Evolutionary conservation across 1,284 basidiomycete genomes (phyloP), one percentile per base, ranked within the genome.

Genomic region (Neotropicomus parvogracilis): DNA sequence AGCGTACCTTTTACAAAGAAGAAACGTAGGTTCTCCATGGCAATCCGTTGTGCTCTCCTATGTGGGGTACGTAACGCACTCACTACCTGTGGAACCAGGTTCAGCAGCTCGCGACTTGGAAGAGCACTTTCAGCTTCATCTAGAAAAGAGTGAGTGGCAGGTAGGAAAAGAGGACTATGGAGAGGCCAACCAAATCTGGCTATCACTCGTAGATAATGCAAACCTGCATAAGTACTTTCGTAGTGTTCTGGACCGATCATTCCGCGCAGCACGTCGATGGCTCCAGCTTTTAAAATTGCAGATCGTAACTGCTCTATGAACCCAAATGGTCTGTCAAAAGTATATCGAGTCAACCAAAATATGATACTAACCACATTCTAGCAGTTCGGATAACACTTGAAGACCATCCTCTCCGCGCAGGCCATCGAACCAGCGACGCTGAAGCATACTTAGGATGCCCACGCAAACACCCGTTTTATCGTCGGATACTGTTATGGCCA

Each of bases 401-500:
- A 66, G 40, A 9, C 63, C 63, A 16, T 66, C 64, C 45, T 65
- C 60, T 37, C 60, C 56, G 0, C 41, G 48, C n/a, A 51, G 13
- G 3, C 54, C 59, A 12, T 65, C 62, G 20, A 63, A 63, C 64
- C 64, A 63, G 34, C 59, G 53, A 31, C 52, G 49, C 29, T 33
- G 50, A 34, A 64, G 43, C 62, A 64, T 66, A 11, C 27, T 16
- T n/a, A 62, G 6, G 17, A 64, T 58, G 10, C 40, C 40, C 21
- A 0, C 21, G n/a, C 40, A 31, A 8, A 41, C 52, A 21, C 52
- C 43, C 0, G 34, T 34, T 28, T 42, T n/a, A 9, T 58, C 34
- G 1, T 40, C n/a, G n/a, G 47, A 52, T 6, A 62, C 43, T 26
- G 51, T 38, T 3, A 17, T 9, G 7, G 52, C 53, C 6, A 66